phyloP scores from a whole-genome alignment of 2,329 filamentous ascomycete genomes.

The Talaromyces islandicus region DNA sequence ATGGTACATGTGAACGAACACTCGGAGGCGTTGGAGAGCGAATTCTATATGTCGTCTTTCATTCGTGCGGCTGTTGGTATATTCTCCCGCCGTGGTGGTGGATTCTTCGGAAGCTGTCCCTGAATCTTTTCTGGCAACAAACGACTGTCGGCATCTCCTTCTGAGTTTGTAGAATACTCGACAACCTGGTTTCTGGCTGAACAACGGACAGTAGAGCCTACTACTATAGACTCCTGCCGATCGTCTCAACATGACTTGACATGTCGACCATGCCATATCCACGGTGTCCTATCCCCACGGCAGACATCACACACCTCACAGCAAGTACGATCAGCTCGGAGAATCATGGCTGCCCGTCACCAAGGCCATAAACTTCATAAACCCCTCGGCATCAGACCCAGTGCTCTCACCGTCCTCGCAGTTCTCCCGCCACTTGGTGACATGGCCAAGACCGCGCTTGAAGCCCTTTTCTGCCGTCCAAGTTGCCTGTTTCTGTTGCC shows the following conservation, averaged over 20 bases:
- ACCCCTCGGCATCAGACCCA: constrained; percentile 28
- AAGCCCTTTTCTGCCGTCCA: constrained; percentile 40
- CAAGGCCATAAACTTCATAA: constrained; percentile 31
- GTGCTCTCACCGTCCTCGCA: constrained; percentile 30
- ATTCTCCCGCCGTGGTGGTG: not conserved
- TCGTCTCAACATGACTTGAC: not conserved
- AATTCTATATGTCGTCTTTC: not conserved
- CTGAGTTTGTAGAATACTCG: not conserved
- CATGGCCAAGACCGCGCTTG: constrained; percentile 34
- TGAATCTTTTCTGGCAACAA: not conserved
- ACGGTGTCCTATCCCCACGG: not conserved
- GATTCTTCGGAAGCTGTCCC: not conserved
- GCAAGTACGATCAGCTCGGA: not conserved
- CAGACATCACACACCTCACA: not conserved
- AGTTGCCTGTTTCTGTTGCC: constrained; percentile 20
- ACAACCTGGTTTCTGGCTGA: not conserved
- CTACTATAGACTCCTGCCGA: not conserved
- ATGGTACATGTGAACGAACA: not conserved
- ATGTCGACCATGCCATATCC: not conserved
- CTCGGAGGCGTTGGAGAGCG: not conserved
- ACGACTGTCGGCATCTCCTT: no score
- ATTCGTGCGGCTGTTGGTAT: not conserved
- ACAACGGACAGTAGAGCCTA: not conserved
- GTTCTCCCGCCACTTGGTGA: constrained; percentile 30
- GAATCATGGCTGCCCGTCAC: constrained; percentile 18